These are phyloP conservation scores for Serendipita vermifera DNA, from an alignment of 768 basidiomycete species.

Conservation along the genomic window DNA sequence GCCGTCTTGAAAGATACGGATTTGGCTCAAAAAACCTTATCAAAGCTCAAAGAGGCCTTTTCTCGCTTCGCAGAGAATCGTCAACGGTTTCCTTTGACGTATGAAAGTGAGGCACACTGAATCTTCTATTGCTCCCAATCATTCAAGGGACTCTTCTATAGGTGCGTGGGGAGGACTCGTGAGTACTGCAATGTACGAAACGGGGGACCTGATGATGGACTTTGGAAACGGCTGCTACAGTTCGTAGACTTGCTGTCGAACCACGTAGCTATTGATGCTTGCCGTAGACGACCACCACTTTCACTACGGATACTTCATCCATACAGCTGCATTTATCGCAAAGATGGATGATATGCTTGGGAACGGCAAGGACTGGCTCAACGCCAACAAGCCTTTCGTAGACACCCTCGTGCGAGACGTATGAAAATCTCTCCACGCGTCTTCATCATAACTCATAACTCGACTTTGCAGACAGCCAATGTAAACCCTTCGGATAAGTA, in stretches of 20 bases:
- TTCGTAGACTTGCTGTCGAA: not conserved
- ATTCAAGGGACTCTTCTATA: not conserved
- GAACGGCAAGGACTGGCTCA: not conserved
- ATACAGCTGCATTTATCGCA: slow-evolving; percentile 12
- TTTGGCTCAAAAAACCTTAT: not conserved
- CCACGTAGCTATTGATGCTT: not conserved
- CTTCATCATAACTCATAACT: too few relatives aligned
- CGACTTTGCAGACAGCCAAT: not conserved
- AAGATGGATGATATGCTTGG: not conserved
- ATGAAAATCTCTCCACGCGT: too few relatives aligned
- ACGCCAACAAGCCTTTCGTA: not conserved
- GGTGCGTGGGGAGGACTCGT: slow-evolving; percentile 5
- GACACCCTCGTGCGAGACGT: slow-evolving; percentile 7
- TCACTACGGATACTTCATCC: slow-evolving; percentile 8
- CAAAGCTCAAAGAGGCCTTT: slow-evolving; percentile 9
- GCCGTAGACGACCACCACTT: slow-evolving; percentile 11
- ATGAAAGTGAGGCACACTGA: not conserved
- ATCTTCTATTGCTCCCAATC: not conserved
- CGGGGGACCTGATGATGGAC: slow-evolving; percentile 5
- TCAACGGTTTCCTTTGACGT: slow-evolving; percentile 8
- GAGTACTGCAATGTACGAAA: not conserved
- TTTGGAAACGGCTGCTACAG: slow-evolving; percentile 11
- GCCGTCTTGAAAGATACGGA: not conserved
- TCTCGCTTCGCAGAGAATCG: slow-evolving; percentile 8
- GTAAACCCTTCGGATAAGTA: slow-evolving; percentile 8